A percentile compares a stretch with the other conserved stretches of the same genome.
phyloP scores from a whole-genome alignment of 2,329 filamentous ascomycete species.

The Fusarium fujikuroi region DNA sequence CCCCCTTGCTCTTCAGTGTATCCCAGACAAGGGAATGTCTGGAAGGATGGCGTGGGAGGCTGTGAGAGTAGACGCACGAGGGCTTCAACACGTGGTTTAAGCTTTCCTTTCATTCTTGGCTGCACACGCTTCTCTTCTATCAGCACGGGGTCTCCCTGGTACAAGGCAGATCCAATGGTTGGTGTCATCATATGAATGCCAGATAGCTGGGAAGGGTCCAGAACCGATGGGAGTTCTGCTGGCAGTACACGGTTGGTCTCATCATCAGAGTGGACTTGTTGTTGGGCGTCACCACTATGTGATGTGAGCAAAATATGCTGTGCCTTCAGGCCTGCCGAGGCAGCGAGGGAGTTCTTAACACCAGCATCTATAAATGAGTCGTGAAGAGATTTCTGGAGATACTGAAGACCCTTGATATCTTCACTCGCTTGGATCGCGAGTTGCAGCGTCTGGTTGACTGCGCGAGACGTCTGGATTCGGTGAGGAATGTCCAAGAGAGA shows the following conservation, averaged over 20 bases:
- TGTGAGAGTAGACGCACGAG: not conserved
- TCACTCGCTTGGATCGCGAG: not conserved
- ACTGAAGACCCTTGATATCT: not conserved
- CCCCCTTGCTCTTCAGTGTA: slow-evolving; percentile 1
- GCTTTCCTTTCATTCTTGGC: not conserved
- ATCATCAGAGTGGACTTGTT: not conserved
- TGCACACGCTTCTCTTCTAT: not conserved
- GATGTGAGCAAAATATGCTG: not conserved
- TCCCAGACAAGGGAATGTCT: not conserved
- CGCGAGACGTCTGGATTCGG: not conserved
- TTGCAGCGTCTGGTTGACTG: not conserved
- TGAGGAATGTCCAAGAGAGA: not conserved
- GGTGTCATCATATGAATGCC: not conserved
- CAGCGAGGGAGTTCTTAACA: not conserved
- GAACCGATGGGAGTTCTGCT: not conserved
- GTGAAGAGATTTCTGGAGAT: not conserved
- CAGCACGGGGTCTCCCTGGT: not conserved
- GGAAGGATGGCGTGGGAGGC: not conserved
- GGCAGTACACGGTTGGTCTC: not conserved
- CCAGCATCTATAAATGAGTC: not conserved
- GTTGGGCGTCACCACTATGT: not conserved
- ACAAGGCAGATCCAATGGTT: not conserved
- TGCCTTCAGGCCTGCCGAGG: not conserved
- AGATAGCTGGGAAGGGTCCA: not conserved
- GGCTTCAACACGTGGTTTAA: not conserved